Conservation (phyloP, 108 stramenopile genomes). For the Cyclostephanos invisitatus region DNA sequence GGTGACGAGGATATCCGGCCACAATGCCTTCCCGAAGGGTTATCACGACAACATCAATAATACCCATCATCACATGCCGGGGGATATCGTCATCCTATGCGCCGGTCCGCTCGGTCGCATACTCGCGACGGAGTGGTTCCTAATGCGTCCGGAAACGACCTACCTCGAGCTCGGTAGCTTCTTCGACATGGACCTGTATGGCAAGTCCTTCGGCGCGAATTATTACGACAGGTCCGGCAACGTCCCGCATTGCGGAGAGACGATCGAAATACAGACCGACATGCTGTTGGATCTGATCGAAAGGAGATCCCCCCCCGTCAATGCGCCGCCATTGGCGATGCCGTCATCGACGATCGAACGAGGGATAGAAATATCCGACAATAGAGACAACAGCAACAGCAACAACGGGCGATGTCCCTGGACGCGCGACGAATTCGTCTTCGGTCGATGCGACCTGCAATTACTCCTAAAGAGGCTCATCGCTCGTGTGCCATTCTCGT, state of each 20-base stretch:
- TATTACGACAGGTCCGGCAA: too few species aligned
- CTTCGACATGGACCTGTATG: conserved; percentile 2
- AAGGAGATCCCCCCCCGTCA: too few species aligned
- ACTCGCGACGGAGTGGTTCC: conserved; percentile 4
- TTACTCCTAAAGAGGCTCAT: background rate
- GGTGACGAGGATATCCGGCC: too few species aligned
- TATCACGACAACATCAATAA: conserved; percentile 1
- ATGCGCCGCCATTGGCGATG: too few species aligned
- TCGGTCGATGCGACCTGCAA: background rate
- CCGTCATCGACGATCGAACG: too few species aligned
- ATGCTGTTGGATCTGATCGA: too few species aligned
- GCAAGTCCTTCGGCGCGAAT: background rate
- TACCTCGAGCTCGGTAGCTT: conserved; percentile 5
- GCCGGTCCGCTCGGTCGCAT: conserved; percentile 8
- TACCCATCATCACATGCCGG: background rate
- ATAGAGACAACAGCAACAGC: too few species aligned
- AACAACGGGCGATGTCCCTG: too few species aligned
- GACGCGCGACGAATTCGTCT: background rate
- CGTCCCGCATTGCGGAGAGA: too few species aligned
- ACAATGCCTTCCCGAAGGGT: background rate
- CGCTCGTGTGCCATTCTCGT: background rate
- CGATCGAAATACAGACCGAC: too few species aligned
- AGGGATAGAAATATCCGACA: too few species aligned
- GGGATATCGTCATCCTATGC: conserved; percentile 8
- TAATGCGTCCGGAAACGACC: conserved; percentile 3